These are phyloP conservation scores for Prunus mume DNA, from an alignment of 306 rosid species.

Conservation along the genomic window DNA sequence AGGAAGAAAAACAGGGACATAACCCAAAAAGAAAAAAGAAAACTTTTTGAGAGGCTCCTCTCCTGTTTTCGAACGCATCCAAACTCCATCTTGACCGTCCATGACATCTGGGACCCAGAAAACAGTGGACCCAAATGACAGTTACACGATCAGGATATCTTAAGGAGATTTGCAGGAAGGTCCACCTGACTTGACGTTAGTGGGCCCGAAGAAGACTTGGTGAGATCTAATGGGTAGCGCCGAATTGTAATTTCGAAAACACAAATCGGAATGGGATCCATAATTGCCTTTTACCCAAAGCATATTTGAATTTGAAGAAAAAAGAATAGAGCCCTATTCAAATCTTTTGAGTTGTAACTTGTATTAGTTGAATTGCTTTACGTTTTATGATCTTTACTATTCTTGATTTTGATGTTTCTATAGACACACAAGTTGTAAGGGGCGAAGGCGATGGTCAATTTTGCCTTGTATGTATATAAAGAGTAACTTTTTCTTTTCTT, in stretches of 20 bases:
- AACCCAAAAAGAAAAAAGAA: not conserved
- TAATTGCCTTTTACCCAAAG: not conserved
- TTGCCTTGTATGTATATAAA: too few relatives aligned
- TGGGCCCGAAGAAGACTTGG: not conserved
- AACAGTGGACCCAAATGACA: too few relatives aligned
- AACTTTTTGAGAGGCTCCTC: not conserved
- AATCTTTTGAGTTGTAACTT: too few relatives aligned
- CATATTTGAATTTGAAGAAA: too few relatives aligned
- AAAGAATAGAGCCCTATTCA: too few relatives aligned
- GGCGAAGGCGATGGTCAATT: too few relatives aligned
- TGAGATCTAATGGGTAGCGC: not conserved
- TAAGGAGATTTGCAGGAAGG: not conserved
- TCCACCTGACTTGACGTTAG: not conserved
- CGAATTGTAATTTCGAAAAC: slow-evolving; percentile 2
- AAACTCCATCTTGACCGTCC: not conserved
- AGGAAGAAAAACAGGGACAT: not conserved
- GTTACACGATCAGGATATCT: not conserved
- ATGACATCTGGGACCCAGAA: not conserved
- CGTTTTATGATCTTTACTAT: too few relatives aligned
- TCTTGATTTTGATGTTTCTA: too few relatives aligned
- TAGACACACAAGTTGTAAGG: too few relatives aligned
- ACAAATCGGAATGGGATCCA: slow-evolving; percentile 2
- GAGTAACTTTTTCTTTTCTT: too few relatives aligned
- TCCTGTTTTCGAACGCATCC: not conserved
- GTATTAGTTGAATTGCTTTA: too few relatives aligned